Evolutionary conservation across 768 basidiomycete genomes (phyloP).

Genomic region (Melanogaster broomeanus): DNA sequence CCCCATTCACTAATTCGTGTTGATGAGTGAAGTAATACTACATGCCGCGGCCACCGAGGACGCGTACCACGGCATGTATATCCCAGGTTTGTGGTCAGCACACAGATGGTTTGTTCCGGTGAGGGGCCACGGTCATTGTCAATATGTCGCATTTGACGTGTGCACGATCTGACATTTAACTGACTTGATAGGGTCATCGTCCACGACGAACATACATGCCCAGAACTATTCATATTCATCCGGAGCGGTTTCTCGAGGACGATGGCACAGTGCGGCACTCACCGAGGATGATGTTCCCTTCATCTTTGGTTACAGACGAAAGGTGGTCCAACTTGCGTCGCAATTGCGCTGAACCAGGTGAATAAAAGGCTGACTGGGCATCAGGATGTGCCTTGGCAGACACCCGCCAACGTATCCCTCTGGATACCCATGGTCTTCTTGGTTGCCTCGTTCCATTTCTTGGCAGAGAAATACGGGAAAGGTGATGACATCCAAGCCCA

Average conservation of each 20-base stretch:
- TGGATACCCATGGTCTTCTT: conserved; percentile 26
- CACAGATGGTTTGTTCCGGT: neutral
- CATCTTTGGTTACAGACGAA: conserved; percentile 28
- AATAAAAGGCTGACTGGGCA: neutral
- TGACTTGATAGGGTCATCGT: conserved; percentile 35
- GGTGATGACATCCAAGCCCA: conserved; percentile 22
- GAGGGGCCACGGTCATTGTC: conserved; percentile 18
- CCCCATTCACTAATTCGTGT: conserved; percentile 1
- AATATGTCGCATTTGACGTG: conserved; percentile 6
- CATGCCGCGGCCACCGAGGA: conserved; percentile 21
- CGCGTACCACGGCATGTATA: conserved; percentile 23
- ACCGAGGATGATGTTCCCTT: conserved; percentile 3
- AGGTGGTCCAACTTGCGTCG: no score
- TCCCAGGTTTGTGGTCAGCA: conserved; percentile 19
- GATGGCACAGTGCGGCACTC: conserved; percentile 20
- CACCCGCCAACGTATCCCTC: conserved; percentile 22
- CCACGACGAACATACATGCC: conserved; percentile 40
- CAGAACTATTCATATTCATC: conserved; percentile 40
- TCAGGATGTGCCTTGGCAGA: conserved; percentile 24
- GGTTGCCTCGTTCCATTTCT: conserved; percentile 24
- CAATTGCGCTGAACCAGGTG: neutral
- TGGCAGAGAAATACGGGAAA: conserved; percentile 19
- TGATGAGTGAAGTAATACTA: conserved; percentile 16
- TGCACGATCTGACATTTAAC: neutral
- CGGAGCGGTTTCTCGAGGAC: conserved; percentile 38